Percentiles rank a stretch among this genome's conserved stretches.
Evolutionary conservation across 2,329 filamentous ascomycete genomes (phyloP).

Genomic region (Arthrobotrys iridis): DNA sequence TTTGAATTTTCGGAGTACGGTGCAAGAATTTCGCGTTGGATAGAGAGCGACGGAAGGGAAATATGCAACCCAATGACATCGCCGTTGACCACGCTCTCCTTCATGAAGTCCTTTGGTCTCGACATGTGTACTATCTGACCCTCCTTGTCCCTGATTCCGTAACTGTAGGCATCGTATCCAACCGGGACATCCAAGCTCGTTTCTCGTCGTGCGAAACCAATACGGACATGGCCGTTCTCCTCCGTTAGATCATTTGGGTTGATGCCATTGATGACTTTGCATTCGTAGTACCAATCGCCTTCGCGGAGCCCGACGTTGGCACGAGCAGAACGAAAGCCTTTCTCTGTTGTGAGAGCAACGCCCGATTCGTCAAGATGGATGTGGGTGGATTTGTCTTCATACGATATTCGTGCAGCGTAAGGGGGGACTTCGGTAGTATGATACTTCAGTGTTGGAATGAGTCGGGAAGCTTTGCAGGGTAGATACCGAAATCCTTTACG

Average conservation of each 20-base stretch:
- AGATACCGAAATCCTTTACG: constrained; percentile 84
- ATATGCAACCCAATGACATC: constrained; percentile 96
- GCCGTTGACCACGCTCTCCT: constrained; percentile 70
- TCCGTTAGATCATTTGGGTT: constrained; percentile 48
- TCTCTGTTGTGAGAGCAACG: constrained; percentile 83
- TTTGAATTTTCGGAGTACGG: constrained; percentile 63
- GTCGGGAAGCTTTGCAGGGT: constrained; percentile 85
- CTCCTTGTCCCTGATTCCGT: constrained; percentile 86
- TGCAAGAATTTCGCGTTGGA: constrained; percentile 79
- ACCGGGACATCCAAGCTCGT: constrained; percentile 78
- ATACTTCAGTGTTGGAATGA: constrained; percentile 87
- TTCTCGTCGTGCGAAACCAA: constrained; percentile 86
- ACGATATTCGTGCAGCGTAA: constrained; percentile 84
- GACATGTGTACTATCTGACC: constrained; percentile 95
- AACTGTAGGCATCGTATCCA: constrained; percentile 91
- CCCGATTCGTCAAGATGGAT: constrained; percentile 83
- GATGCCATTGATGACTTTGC: constrained; percentile 83
- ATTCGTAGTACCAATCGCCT: constrained; percentile 93
- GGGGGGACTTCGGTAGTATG: constrained; percentile 87
- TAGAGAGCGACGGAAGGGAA: constrained; percentile 80
- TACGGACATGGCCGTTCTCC: constrained; percentile 73
- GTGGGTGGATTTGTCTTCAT: constrained; percentile 87
- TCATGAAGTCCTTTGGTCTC: constrained; percentile 87
- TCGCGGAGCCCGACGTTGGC: constrained; percentile 91
- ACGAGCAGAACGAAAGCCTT: constrained; percentile 89